Evolutionary conservation across 2,329 filamentous ascomycete genomes (phyloP).

Genomic region (Ophiostoma ips): DNA sequence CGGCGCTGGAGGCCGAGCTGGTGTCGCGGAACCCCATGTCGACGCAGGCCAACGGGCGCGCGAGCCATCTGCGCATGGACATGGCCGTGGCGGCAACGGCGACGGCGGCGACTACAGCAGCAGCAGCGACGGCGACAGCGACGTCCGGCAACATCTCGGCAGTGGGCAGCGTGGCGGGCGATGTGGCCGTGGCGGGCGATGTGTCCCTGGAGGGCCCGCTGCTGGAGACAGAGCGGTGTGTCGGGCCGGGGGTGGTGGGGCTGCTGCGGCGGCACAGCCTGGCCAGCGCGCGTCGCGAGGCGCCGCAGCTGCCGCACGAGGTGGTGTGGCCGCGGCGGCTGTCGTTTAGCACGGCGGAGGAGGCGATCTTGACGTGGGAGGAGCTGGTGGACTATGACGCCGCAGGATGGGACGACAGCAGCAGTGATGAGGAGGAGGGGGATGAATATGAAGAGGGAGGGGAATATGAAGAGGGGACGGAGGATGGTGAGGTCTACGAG

Average conservation of each 20-base stretch:
- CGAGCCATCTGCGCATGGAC: conserved; percentile 30
- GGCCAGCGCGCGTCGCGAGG: conserved; percentile 18
- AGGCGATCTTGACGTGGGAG: conserved; percentile 57
- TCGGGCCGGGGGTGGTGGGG: conserved; percentile 23
- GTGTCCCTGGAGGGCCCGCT: conserved; percentile 39
- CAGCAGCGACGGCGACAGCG: too few species aligned
- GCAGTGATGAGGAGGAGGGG: neutral
- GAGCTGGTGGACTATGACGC: conserved; percentile 28
- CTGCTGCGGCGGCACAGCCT: conserved; percentile 51
- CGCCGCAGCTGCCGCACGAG: neutral
- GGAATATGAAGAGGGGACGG: neutral
- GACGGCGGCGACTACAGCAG: too few species aligned
- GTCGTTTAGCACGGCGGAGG: conserved; percentile 63
- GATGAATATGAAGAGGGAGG: conserved; percentile 14
- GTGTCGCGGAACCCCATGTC: neutral
- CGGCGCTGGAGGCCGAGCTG: conserved; percentile 3
- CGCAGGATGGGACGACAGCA: neutral
- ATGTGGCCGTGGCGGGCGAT: too few species aligned
- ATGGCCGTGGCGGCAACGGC: conserved; percentile 25
- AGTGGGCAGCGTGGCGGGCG: conserved; percentile 38
- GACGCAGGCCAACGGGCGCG: conserved; percentile 12
- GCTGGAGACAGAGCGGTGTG: conserved; percentile 32
- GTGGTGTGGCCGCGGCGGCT: conserved; percentile 52
- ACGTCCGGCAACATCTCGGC: conserved; percentile 35
- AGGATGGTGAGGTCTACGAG: conserved; percentile 11